Base-by-base conservation (phyloP, 2,329 filamentous ascomycete species). In the Blumeriella jaapii region DNA sequence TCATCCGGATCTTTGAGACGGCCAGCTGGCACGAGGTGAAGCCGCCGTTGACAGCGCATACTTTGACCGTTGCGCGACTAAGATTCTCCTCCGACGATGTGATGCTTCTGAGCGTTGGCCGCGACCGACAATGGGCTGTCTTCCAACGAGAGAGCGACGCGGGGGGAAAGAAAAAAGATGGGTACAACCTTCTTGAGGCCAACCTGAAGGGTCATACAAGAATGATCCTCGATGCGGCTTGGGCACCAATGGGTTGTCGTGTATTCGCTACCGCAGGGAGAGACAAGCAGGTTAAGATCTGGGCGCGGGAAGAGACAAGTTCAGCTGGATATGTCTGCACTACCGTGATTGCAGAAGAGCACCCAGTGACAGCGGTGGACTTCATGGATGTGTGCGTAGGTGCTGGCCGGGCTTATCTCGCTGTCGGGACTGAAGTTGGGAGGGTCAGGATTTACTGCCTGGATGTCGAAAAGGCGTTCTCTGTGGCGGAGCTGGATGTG, bases 181-280 rank as follows among this genome's bases (percentile, higher is more conserved):
- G 36, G 3, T 95, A 82, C 51, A 60, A 57, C 15, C 62, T 79
- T 3, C 57, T 72, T 24, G 64, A 77, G 42, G 64, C 71, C 2
- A 85, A 93, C 50, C 71, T 75, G 2, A 95, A 93, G 59, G 89
- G 83, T 0, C 91, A 98, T 57, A 69, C 81, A 3, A 69, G 91
- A 40, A 96, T 98, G 86, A 87, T 98, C 29, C 67, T 96, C 10
- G 85, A 86, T 54, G 82, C 77, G 1, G 74, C 82, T 2, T 98
- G 91, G 89, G 78, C 80, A 1, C 79, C 53, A 5, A 46, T 52
- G 4, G 57, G 19, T 3, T 15, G 13, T 14, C 13, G 13, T 6
- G 31, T 69, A 17, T 98, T 98, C 58, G 81, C 82, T 9, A 98
- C 91, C 0, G 89, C 87, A 1, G 85, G 87, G 3, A 70, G 91